Percentiles rank a stretch among this genome's conserved stretches.
Evolutionary conservation across 768 basidiomycete species (phyloP).

Genomic region (Amanita brunnescens): DNA sequence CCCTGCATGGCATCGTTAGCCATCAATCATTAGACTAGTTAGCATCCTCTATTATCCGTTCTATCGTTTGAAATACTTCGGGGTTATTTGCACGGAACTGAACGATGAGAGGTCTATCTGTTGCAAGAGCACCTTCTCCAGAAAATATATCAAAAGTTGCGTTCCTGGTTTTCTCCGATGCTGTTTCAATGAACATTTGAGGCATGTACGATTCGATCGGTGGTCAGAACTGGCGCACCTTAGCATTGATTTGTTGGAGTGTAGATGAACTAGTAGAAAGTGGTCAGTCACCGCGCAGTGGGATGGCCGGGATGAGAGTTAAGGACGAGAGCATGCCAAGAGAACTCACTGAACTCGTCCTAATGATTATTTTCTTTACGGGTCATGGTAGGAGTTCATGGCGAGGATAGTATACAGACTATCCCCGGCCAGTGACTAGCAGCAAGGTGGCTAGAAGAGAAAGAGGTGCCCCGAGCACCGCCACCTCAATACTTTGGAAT

Average conservation of each 20-base stretch:
- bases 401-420: no score
- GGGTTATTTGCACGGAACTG: slow-evolving; percentile 95
- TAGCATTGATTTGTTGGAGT: slow-evolving; percentile 99
- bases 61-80: slow-evolving; percentile 73
- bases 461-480: no score
- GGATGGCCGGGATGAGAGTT: no score
- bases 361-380: no score
- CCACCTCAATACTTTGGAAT: no score
- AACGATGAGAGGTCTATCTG: slow-evolving; percentile 80
- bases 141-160: slow-evolving; percentile 57
- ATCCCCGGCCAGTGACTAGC: no score
- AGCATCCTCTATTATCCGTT: slow-evolving; percentile 89
- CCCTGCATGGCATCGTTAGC: slow-evolving; percentile 40
- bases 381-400: no score
- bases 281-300: no score
- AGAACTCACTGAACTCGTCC: no score
- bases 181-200: slow-evolving; percentile 55
- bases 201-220: background rate
- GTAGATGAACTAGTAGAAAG: slow-evolving; percentile 58
- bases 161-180: slow-evolving; percentile 47
- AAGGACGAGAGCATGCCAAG: no score
- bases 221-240: slow-evolving; percentile 31
- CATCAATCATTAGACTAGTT: slow-evolving; percentile 20
- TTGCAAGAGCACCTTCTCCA: slow-evolving; percentile 62
- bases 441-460: no score